Evolutionary conservation across 169 alveolate species (phyloP), one percentile per base, ranked within the genome.

Genomic region (Plasmodium vivax): DNA sequence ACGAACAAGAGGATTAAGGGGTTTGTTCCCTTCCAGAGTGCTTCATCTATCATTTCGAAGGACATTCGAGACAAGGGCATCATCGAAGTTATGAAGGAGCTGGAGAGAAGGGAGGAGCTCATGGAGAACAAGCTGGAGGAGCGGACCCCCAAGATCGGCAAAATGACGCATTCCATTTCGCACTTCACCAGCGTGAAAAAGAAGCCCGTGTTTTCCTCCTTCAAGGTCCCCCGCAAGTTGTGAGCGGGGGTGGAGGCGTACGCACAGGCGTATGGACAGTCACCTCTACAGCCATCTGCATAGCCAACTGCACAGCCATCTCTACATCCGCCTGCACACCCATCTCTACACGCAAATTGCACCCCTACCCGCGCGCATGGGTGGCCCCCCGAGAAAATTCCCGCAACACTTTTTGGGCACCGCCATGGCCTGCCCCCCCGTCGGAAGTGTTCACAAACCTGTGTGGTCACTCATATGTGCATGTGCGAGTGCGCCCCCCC

Each of bases 81-180:
- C 23, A 30, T 56, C 36, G 93, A 87, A 87, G 93, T 87, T 19
- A 87, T 87, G 93, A 87, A 87, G 82, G 93, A 87, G 81, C 56
- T 87, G 68, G 93, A 87, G 71, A 87, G 87, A 87, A 36, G 93
- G 16, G 93, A 87, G 38, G 93, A 77, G 47, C 34, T 75, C 9
- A 45, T 56, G 77, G 93, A 77, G 43, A 87, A 75, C 23, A 77
- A 34, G 43, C 71, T 30, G 32, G 51, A 84, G 23, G 72, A 84
- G 71, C 41, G 77, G 51, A n/a, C 58, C 32, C 51, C 80, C 16
- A 54, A 77, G 8, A 75, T 56, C 10, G 34, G 34, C 32, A 87
- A 51, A 10, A 41, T 56, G 27, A 32, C 27, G 27, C 36, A 32
- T 36, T 23, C 83, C 73, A 19, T 41, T 23, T 58, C 73, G 0